Evolutionary conservation across 805 yeast species (phyloP), one percentile per base, ranked within the genome.

Genomic region (Candida maesae): DNA sequence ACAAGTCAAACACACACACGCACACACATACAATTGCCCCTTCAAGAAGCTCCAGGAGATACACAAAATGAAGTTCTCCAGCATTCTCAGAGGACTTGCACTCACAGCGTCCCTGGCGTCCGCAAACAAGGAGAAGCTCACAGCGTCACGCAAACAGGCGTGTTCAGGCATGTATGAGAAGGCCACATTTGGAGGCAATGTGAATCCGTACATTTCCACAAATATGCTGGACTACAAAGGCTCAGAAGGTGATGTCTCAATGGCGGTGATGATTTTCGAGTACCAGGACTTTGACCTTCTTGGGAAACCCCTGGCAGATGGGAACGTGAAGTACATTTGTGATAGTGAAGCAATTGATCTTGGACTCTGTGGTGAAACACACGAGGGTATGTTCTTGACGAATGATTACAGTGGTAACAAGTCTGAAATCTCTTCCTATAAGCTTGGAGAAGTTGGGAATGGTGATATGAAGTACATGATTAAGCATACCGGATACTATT

Each of bases 151-250:
- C 36, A 69, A 81, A 14, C 93, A 86, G 55, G 77, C 78, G 19
- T 91, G 99, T 61, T 73, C 89, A 5, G 99, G 99, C 26, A 83
- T 91, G 80, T 91, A 91, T 65, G 76, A 90, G 41, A 81, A 80
- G 52, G 70, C 77, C 35, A 95, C 90, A 56, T 86, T 95, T 90
- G 84, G 88, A 36, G 99, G 99, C 26, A 70, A 73, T 19, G 63
- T 68, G 9, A 81, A 78, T 44, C 89, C 95, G 6, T 73, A 63
- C 60, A 78, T 76, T 49, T 73, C 71, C 35, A 74, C 73, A 35
- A 72, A 75, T 39, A 49, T 79, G 41, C 52, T 60, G 40, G 47
- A 58, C 4, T 54, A 59, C 41, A 13, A 34, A 20, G 51, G 41
- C 20, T 50, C 49, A 7, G 59, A 57, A 10, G 46, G 52, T 5